Evolutionary conservation across 345 rosid genomes (phyloP).

Genomic region (Carallia brachiata): DNA sequence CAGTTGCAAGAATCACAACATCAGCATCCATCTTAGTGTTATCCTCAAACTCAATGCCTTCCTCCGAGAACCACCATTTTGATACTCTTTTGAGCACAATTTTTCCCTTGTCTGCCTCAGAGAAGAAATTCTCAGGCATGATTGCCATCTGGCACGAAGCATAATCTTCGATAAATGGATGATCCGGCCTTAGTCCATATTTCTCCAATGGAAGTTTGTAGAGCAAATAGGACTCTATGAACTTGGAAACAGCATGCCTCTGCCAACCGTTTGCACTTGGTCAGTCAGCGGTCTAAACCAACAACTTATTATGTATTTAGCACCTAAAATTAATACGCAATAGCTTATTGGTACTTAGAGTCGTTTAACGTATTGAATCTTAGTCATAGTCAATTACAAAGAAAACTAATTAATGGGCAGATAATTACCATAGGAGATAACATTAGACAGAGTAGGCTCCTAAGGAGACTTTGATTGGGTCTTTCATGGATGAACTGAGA

Average conservation of each 20-base stretch:
- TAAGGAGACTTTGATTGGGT: conserved; percentile 64
- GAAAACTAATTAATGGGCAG: no score
- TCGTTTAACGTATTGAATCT: no score
- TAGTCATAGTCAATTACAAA: no score
- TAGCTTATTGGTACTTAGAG: no score
- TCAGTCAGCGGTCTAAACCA: neutral
- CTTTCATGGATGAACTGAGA: conserved; percentile 76
- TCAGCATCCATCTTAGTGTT: conserved; percentile 58
- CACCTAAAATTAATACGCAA: no score
- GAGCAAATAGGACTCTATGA: conserved; percentile 74
- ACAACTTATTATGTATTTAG: no score
- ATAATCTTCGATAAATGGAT: conserved; percentile 80
- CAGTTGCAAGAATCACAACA: conserved; percentile 77
- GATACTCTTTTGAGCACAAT: conserved; percentile 64
- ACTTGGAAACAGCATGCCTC: conserved; percentile 66
- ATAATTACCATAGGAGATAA: conserved; percentile 59
- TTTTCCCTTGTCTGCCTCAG: conserved; percentile 75
- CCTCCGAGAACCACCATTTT: conserved; percentile 70
- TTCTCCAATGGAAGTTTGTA: conserved; percentile 71
- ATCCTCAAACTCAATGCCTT: conserved; percentile 76
- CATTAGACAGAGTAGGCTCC: conserved; percentile 47
- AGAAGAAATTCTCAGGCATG: conserved; percentile 70
- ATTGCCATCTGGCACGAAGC: conserved; percentile 99
- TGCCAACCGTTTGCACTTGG: conserved; percentile 20
- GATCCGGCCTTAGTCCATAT: conserved; percentile 79